phyloP scores from a whole-genome alignment of 768 basidiomycete genomes.

The Auricularia heimuer region DNA sequence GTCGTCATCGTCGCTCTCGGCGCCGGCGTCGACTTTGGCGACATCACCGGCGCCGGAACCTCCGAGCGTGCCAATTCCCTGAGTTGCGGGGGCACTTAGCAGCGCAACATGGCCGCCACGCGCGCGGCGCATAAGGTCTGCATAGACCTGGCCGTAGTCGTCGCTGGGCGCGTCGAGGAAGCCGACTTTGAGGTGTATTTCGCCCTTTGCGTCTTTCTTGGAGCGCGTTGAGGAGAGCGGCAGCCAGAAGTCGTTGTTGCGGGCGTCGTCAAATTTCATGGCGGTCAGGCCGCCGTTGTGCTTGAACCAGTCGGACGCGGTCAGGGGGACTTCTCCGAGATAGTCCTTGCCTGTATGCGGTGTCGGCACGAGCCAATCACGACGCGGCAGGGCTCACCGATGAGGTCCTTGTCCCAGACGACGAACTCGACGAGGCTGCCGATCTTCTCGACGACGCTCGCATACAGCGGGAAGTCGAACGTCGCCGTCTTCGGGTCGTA shows the following conservation, averaged over 20 bases:
- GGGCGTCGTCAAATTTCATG: slow-evolving; percentile 18
- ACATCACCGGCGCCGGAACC: slow-evolving; percentile 1
- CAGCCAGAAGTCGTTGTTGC: slow-evolving; percentile 17
- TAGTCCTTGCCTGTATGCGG: slow-evolving; percentile 28
- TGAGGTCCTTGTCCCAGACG: slow-evolving; percentile 34
- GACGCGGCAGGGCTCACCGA: background rate
- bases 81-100: slow-evolving; percentile 20
- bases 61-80: slow-evolving; percentile 21
- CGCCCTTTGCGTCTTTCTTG: slow-evolving; percentile 21
- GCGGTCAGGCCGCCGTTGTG: slow-evolving; percentile 2
- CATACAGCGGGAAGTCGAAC: slow-evolving; percentile 31
- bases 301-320: slow-evolving; percentile 29
- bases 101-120: slow-evolving; percentile 15
- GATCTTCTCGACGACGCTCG: slow-evolving; percentile 16
- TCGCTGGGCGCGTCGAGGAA: slow-evolving; percentile 16
- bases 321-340: slow-evolving; percentile 33
- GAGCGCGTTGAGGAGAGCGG: slow-evolving; percentile 10
- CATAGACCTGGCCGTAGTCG: slow-evolving; percentile 10
- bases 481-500: slow-evolving; percentile 24
- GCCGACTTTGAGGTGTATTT: slow-evolving; percentile 32
- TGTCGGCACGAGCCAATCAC: background rate
- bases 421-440: slow-evolving; percentile 25
- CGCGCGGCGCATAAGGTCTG: slow-evolving; percentile 12
- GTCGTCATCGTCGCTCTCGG: background rate
- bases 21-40: slow-evolving; percentile 7